A percentile compares a stretch with the other conserved stretches of the same genome.
Conservation (phyloP, 352 stramenopile species). For the Phytophthora megakarya region DNA sequence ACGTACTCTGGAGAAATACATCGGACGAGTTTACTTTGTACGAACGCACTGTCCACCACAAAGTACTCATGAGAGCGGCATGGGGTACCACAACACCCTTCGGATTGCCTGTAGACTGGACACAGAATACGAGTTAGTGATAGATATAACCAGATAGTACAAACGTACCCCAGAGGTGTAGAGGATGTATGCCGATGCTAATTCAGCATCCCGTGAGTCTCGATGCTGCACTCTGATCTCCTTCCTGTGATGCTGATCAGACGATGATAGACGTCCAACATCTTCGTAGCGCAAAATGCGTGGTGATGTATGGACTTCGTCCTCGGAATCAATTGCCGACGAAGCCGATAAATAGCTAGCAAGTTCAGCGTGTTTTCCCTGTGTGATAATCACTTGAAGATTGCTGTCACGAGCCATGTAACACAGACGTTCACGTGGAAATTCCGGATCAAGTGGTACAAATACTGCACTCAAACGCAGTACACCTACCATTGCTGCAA, state of each 20-base stretch:
- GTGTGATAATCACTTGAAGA: constrained; percentile 49
- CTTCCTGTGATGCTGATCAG: not conserved
- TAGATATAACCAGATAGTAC: not conserved
- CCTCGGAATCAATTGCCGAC: not conserved
- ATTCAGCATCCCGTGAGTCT: constrained; percentile 1
- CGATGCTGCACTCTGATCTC: not conserved
- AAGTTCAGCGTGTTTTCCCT: constrained; percentile 31
- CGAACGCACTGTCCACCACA: constrained; percentile 57
- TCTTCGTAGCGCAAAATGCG: constrained; percentile 46
- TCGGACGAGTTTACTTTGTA: constrained; percentile 60
- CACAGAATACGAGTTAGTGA: not conserved
- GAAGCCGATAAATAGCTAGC: constrained; percentile 27
- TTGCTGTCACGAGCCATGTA: constrained; percentile 55
- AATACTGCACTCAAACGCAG: constrained; percentile 47
- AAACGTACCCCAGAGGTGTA: constrained; percentile 66
- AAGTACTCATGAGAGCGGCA: constrained; percentile 58
- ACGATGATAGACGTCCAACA: constrained; percentile 1
- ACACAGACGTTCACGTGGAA: constrained; percentile 48
- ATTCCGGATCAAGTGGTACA: constrained; percentile 53
- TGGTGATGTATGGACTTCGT: constrained; percentile 5
- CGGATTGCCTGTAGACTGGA: constrained; percentile 62
- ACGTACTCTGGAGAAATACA: constrained; percentile 70
- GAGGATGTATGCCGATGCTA: constrained; percentile 58
- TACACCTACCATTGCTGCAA: constrained; percentile 47
- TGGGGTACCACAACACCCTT: constrained; percentile 78